Base-by-base conservation (phyloP, 176 grass and related monocot genomes). In the Olyra latifolia region DNA sequence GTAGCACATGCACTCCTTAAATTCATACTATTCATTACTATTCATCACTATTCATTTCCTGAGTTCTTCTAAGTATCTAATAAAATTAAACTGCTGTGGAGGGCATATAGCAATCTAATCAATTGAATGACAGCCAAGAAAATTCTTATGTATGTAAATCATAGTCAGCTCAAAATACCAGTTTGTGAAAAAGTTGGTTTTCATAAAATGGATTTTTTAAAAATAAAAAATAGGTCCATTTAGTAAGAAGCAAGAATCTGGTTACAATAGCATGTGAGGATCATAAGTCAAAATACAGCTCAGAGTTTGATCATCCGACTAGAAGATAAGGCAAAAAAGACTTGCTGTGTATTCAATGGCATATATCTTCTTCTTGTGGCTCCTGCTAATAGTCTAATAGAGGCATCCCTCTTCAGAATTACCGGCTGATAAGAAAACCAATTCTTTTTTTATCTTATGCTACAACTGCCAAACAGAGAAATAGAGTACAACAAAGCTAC, bases 401-500 rank as follows among this genome's bases (percentile, higher is more conserved):
- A 57, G 46, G 56, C 4, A 17, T 66, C 16, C 38, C 5, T n/a
- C 27, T 57, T 84, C 35, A 1, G 25, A 73, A 77, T 64, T 47
- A 48, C 47, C 49, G 62, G 55, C 76, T 65, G 87, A 69, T 35
- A 64, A 75, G 20, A 74, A 52, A 60, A 24, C n/a, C 48, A 19
- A 63, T 81, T 71, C 24, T n/a, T 46, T 50, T 66, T 39, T 38
- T 83, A 79, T 67, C 74, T 66, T 53, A 84, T 84, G 72, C 63
- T 80, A 62, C 63, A 76, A 58, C 77, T n/a, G n/a, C n/a, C n/a
- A n/a, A 81, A 59, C 59, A 81, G 56, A 27, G 59, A 76, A 76
- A 80, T n/a, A n/a, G 40, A 22, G 27, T 89, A 85, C 82, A 89
- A 78, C 30, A 85, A 53, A 76, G 71, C 78, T 83, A 83, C 57